Base-by-base conservation (phyloP, 2,329 filamentous ascomycete species). In the Neurospora sp. region DNA sequence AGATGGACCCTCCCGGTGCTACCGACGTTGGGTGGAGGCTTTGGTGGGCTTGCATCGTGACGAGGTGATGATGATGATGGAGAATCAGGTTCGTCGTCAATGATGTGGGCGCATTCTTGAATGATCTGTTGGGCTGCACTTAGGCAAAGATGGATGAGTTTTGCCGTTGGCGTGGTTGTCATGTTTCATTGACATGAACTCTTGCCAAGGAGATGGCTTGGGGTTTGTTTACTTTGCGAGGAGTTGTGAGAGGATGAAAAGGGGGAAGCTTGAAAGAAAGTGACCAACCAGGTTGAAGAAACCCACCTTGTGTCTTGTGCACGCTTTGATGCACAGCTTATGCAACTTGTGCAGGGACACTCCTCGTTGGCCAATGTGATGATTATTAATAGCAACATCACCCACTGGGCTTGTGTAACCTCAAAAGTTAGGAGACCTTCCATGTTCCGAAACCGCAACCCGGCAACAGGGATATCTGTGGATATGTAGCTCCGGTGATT, bases 61-160 rank as follows among this genome's bases (percentile, higher is more conserved):
- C 10, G 52, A 8, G 10, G 11, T 28, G 40, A 33, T 28, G 67
- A 17, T 12, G 11, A 52, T 52, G 43, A 3, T 40, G 15, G 23
- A 57, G 23, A 62, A 10, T 15, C 23, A 62, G 52, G 28, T 62
- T 66, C 69, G 6, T 39, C 52, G 8, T n/a, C 17, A n/a, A 72
- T 8, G 17, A 66, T n/a, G 5, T 37, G 4, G 36, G 23, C 36
- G 62, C 74, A 75, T 43, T 74, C 75, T 2, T 62, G 28, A 33
- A 37, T 37, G 4, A 75, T 75, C 17, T 71, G 70, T n/a, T 70
- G 46, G 6, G 69, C 72, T 8, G 74, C 73, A 6, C 69, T 52
- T 2, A 70, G 66, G 46, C 71, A 74, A 15, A 46, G 71, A 6
- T 17, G 6, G 52, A 62, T 28, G 12, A 62, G 52, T 62, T 62